Base-by-base conservation (phyloP, 352 stramenopile species). In the Phytophthora tubulina region DNA sequence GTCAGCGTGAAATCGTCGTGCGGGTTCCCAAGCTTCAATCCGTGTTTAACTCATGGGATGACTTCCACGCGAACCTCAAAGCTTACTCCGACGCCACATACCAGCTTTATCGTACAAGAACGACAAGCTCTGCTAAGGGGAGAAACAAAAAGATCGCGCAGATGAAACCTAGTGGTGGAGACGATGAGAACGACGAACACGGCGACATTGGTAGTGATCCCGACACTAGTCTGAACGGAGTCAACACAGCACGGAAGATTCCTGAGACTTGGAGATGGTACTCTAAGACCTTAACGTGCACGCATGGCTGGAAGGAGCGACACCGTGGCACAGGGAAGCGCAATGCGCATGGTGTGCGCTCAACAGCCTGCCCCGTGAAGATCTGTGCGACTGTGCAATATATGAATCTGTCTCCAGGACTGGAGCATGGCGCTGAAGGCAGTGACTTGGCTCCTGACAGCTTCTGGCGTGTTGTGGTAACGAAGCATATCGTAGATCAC, bases 261-360 rank as follows among this genome's bases (percentile, higher is more conserved):
- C 86, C 86, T 0, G 82, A 89, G 36, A 69, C 82, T 7, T 94
- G 79, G 85, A 82, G 85, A 66, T 94, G 86, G 86, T 94, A 94
- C 52, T 93, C 85, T 0, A 94, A 94, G 63, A 94, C 86, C 0
- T 57, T 94, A 7, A 93, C 82, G 44, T 94, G 86, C 17, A 94
- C 86, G 0, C 86, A 94, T 67, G 86, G 86, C n/a, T 94, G 86
- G 86, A 94, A 94, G 48, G 83, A 92, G 69, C 82, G 86, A 44
- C 84, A 82, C 7, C 83, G 86, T 35, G 86, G 86, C 1, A 76
- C 79, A 9, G 86, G 85, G 2, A 94, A 94, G 52, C 85, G 86
- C 31, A 82, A 73, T 6, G 81, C 89, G 0, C 82, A 93, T 38
- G 74, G 84, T 11, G 80, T 91, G 5, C 82, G 85, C 11, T 94